Conservation (phyloP, 2,329 filamentous ascomycete species). For the Ascosphaera aggregata region DNA sequence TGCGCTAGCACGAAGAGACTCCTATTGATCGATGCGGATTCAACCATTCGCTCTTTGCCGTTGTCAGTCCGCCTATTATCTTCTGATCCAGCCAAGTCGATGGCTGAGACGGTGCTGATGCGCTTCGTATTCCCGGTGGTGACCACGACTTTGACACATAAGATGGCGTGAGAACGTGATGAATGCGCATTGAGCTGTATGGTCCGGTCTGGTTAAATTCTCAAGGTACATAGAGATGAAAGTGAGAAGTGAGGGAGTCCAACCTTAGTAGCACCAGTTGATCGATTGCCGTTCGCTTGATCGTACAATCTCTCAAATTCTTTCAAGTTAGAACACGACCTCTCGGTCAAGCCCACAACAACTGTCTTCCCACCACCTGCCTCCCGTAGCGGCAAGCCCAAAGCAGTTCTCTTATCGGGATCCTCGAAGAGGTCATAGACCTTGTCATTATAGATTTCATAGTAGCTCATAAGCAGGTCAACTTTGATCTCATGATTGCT, state of each 20-base stretch:
- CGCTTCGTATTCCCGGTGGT: slow-evolving; percentile 41
- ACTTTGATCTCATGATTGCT: slow-evolving; percentile 45
- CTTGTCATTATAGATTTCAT: slow-evolving; percentile 94
- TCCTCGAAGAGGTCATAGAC: slow-evolving; percentile 79
- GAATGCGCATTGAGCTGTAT: slow-evolving; percentile 61
- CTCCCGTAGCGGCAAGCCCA: slow-evolving; percentile 62
- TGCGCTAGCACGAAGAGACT: slow-evolving; percentile 84
- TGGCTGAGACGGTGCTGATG: slow-evolving; percentile 73
- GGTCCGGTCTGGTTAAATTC: slow-evolving; percentile 6
- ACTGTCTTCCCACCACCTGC: slow-evolving; percentile 72
- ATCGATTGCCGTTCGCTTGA: slow-evolving; percentile 73
- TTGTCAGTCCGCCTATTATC: slow-evolving; percentile 91
- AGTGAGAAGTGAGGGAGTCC: slow-evolving; percentile 2
- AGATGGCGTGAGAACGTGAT: slow-evolving; percentile 69
- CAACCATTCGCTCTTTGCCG: slow-evolving; percentile 73
- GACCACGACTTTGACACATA: slow-evolving; percentile 73
- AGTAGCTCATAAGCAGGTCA: slow-evolving; percentile 62
- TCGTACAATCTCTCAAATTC: slow-evolving; percentile 83
- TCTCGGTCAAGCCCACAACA: slow-evolving; percentile 66
- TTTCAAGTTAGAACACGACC: slow-evolving; percentile 59
- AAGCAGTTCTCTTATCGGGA: slow-evolving; percentile 61
- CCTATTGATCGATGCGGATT: slow-evolving; percentile 95
- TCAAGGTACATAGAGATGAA: slow-evolving; percentile 1
- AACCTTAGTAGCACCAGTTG: slow-evolving; percentile 68
- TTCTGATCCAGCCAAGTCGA: slow-evolving; percentile 86